Evolutionary conservation across 495 filamentous ascomycete species (phyloP).

Genomic region (Venustampulla echinocandica): DNA sequence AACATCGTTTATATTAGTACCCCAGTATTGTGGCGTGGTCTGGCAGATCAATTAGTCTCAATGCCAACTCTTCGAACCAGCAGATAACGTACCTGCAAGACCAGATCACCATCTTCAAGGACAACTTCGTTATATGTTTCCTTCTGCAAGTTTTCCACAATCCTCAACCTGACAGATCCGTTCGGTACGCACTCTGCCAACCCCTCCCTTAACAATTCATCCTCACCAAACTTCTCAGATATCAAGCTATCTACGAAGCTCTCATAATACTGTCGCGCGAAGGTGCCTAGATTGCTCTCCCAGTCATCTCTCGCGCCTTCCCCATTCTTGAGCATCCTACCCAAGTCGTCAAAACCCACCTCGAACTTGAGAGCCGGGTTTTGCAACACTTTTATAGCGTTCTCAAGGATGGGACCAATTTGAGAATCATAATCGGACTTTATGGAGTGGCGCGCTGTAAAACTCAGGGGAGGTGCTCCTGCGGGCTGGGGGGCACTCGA

Average conservation of each 20-base stretch:
- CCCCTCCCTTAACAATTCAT: constrained; percentile 39
- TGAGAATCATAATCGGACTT: constrained; percentile 34
- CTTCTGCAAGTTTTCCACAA: constrained; percentile 38
- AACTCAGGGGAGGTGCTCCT: constrained; percentile 30
- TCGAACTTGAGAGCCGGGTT: constrained; percentile 33
- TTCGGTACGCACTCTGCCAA: constrained; percentile 34
- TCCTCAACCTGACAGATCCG: constrained; percentile 32
- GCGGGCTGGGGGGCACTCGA: constrained; percentile 31
- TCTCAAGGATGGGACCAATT: constrained; percentile 26
- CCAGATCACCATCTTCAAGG: constrained; percentile 32
- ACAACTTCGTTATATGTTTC: constrained; percentile 35
- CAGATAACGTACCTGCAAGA: constrained; percentile 12
- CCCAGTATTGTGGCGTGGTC: constrained; percentile 20
- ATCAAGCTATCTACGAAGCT: constrained; percentile 24
- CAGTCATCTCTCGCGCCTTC: constrained; percentile 33
- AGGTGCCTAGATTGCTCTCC: constrained; percentile 31
- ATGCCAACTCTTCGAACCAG: not conserved
- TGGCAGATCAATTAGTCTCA: constrained; percentile 32
- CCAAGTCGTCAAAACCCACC: constrained; percentile 39
- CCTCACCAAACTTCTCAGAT: constrained; percentile 35
- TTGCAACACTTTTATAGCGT: constrained; percentile 32
- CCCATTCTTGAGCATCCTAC: constrained; percentile 37
- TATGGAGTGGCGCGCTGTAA: constrained; percentile 35
- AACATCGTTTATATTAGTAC: constrained; percentile 18
- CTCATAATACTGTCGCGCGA: constrained; percentile 33